Evolutionary conservation across 805 yeast species (phyloP), one percentile per base, ranked within the genome.

Genomic region (Allodekkera sacchari): DNA sequence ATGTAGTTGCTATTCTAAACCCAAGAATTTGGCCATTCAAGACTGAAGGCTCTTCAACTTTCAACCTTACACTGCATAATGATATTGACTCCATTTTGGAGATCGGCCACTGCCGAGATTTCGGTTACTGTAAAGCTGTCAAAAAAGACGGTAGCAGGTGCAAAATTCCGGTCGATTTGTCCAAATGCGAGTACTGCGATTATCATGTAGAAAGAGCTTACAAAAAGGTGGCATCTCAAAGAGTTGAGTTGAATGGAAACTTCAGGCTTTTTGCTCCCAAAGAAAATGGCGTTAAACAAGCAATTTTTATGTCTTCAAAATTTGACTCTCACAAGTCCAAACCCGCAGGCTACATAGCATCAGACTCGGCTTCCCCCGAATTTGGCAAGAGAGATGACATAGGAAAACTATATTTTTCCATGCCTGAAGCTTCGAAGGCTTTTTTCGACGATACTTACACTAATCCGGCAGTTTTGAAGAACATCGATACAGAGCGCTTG

Each of bases 161-260:
- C 55, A 59, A 57, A 8, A 60, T 68, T 5, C 77, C 83, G 25
- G 70, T 87, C 4, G 74, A 85, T 47, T 55, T 50, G 14, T 55
- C 67, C 7, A 63, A 61, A 25, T 58, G 71, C 5, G 68, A 66
- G 16, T 66, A 72, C 36, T 88, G 97, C 54, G 75, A 74, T 9
- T 84, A 59, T 45, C 97, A 88, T 48, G 61, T 68, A 12, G 89
- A 83, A 39, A 42, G 64, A 29, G 64, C 71, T 27, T 61, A 74
- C 33, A 64, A 68, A 27, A 63, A 63, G 27, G 54, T 70, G 0
- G 68, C 73, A 14, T 66, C 76, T n/a, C 66, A 71, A 38, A 61
- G 97, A 39, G 71, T 84, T 63, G 97, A 88, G 52, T 62, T 89
- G 33, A 82, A 75, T 52, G 71, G 82, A 11, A 59, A 72, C 37